phyloP scores from a whole-genome alignment of 208 protist species.

The Lotmaria passim region DNA sequence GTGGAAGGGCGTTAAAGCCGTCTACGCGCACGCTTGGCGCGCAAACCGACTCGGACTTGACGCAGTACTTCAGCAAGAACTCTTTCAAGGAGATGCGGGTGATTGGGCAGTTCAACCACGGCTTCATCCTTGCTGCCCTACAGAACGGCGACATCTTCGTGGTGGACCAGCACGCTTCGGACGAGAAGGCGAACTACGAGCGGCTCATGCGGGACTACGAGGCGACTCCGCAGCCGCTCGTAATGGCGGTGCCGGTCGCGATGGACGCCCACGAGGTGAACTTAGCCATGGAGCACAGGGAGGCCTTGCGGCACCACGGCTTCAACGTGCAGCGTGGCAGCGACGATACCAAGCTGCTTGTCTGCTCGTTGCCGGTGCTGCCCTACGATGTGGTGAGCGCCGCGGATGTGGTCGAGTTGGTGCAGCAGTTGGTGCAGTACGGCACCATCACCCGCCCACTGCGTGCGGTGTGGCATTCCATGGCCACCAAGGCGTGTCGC shows the following conservation, averaged over 20 bases:
- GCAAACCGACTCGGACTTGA: slow-evolving; percentile 73
- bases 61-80: slow-evolving; percentile 71
- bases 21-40: slow-evolving; percentile 36
- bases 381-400: slow-evolving; percentile 87
- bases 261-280: slow-evolving; percentile 84
- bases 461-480: slow-evolving; percentile 89
- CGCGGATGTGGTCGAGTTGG: slow-evolving; percentile 88
- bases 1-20: not conserved
- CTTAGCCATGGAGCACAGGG: slow-evolving; percentile 72
- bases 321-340: slow-evolving; percentile 76
- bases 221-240: slow-evolving; percentile 84
- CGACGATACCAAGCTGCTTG: slow-evolving; percentile 69
- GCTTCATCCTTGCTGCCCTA: slow-evolving; percentile 91
- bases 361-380: slow-evolving; percentile 80
- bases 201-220: slow-evolving; percentile 68
- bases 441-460: slow-evolving; percentile 58
- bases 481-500: slow-evolving; percentile 93
- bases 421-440: slow-evolving; percentile 80
- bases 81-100: slow-evolving; percentile 90
- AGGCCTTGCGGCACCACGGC: slow-evolving; percentile 80
- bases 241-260: slow-evolving; percentile 68
- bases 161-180: slow-evolving; percentile 95
- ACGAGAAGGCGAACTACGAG: slow-evolving; percentile 96
- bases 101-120: slow-evolving; percentile 95
- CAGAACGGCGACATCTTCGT: slow-evolving; percentile 87